A percentile compares a stretch with the other conserved stretches of the same genome.
These are phyloP conservation scores for Calamus simplicifolius DNA, from an alignment of 176 grass and related monocot species.

Conservation along the genomic window DNA sequence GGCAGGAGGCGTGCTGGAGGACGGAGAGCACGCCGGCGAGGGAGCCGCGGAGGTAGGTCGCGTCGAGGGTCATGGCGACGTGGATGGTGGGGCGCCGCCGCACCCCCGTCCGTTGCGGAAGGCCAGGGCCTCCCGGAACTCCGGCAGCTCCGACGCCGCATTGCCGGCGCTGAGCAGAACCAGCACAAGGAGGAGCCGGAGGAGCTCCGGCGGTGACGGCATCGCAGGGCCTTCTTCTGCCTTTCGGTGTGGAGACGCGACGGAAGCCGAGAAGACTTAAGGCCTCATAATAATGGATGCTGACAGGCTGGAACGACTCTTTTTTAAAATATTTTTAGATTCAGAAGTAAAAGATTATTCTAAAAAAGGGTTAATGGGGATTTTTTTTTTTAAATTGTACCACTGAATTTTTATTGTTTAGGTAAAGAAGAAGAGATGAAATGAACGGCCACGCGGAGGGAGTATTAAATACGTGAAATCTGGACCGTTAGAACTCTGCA, in stretches of 20 bases:
- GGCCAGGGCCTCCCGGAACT: slow-evolving; percentile 77
- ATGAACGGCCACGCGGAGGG: too few species aligned
- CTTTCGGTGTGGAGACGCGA: too few species aligned
- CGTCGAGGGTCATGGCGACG: slow-evolving; percentile 93
- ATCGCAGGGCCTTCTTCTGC: too few species aligned
- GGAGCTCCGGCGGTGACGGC: background rate
- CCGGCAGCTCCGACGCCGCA: slow-evolving; percentile 33
- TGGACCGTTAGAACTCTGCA: too few species aligned
- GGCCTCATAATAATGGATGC: background rate
- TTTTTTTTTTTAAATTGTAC: too few species aligned
- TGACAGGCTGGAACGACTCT: slow-evolving; percentile 54
- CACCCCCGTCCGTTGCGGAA: slow-evolving; percentile 85
- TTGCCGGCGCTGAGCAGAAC: background rate
- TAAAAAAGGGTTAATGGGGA: too few species aligned
- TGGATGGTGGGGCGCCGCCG: slow-evolving; percentile 51
- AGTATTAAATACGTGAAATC: too few species aligned
- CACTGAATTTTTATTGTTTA: too few species aligned
- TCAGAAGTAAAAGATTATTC: too few species aligned
- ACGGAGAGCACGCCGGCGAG: slow-evolving; percentile 87
- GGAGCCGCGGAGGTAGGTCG: slow-evolving; percentile 87
- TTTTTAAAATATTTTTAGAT: background rate
- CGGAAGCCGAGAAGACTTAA: too few species aligned
- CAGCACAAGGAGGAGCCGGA: slow-evolving; percentile 2
- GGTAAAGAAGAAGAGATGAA: too few species aligned
- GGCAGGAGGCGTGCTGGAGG: slow-evolving; percentile 87